These are phyloP conservation scores for Elsinoe fawcettii DNA, from an alignment of 2,329 filamentous ascomycete genomes.

Conservation along the genomic window DNA sequence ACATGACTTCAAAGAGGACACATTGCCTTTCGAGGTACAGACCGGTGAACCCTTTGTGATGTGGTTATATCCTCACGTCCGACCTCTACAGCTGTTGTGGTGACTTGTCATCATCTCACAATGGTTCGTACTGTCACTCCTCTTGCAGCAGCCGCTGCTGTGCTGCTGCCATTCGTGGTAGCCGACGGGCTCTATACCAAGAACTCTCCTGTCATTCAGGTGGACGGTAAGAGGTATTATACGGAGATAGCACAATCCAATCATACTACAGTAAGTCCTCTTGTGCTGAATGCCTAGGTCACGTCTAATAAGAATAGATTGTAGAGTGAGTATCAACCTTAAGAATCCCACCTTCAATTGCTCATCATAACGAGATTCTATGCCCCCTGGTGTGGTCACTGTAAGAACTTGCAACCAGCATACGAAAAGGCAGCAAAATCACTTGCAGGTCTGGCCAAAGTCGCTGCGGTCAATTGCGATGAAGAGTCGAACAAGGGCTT, in stretches of 20 bases:
- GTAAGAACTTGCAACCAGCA: constrained; percentile 87
- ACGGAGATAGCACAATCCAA: constrained; percentile 80
- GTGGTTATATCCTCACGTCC: not conserved
- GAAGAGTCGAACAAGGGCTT: constrained; percentile 85
- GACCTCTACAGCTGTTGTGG: not conserved
- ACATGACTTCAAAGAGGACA: constrained; percentile 18
- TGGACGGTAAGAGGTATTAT: constrained; percentile 72
- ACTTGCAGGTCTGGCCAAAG: constrained; percentile 85
- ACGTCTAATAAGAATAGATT: constrained; percentile 24
- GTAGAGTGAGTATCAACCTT: constrained; percentile 30
- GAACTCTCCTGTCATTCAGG: constrained; percentile 76
- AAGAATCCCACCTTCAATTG: not conserved
- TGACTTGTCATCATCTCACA: not conserved
- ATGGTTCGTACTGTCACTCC: constrained; percentile 18
- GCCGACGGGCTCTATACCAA: constrained; percentile 70
- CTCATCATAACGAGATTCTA: constrained; percentile 55
- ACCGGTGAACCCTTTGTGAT: not conserved
- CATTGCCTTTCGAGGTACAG: constrained; percentile 15
- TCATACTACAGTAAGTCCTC: constrained; percentile 67
- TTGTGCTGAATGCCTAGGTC: not conserved
- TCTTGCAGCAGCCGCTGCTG: constrained; percentile 48
- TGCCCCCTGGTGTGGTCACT: constrained; percentile 96
- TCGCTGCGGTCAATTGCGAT: constrained; percentile 91
- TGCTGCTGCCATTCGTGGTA: constrained; percentile 58
- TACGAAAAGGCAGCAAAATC: constrained; percentile 91